Base-by-base conservation (phyloP, 345 rosid species). In the Sonneratia caseolaris region DNA sequence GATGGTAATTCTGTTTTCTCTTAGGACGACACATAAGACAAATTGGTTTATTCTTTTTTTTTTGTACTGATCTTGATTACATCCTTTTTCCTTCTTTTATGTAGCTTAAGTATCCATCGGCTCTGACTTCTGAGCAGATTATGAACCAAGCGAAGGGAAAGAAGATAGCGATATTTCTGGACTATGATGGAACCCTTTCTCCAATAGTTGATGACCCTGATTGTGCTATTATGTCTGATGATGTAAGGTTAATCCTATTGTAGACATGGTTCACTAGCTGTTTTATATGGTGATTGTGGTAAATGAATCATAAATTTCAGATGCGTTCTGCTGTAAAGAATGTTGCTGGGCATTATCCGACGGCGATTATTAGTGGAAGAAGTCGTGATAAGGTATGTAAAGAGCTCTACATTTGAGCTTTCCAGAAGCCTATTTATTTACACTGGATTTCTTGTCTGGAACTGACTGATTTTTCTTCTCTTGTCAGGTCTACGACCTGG, bases 291-390 rank as follows among this genome's bases (percentile, higher is more conserved):
- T 62, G 12, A 27, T 74, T 47, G 43, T 42, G 66, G 19, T 35
- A 27, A 59, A 8, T 42, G 47, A 32, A 32, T 14, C 27, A 68
- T 55, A 35, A 9, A 8, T 64, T 68, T 13, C 82, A 95, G 99
- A 92, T 92, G 99, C 92, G 99, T 70, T 80, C 88, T 79, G 91
- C 90, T 37, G 96, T 95, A 76, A 90, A 82, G 85, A 82, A 89
- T 67, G 84, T 86, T 2, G 94, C 96, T 6, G 84, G 81, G 76
- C 78, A 77, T 78, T 95, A 88, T 77, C 98, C 98, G 36, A 92
- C 99, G 10, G 98, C 99, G 66, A 87, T 95, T 51, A 91, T 95
- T 70, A 95, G 94, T 69, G 99, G 99, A 78, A 88, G 99, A 85
- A 92, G 91, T 76, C 90, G 98, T 13, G 94, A 90, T 73, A 90